Base-by-base conservation (phyloP, 208 protist genomes). In the Wallacemonas sp. region DNA sequence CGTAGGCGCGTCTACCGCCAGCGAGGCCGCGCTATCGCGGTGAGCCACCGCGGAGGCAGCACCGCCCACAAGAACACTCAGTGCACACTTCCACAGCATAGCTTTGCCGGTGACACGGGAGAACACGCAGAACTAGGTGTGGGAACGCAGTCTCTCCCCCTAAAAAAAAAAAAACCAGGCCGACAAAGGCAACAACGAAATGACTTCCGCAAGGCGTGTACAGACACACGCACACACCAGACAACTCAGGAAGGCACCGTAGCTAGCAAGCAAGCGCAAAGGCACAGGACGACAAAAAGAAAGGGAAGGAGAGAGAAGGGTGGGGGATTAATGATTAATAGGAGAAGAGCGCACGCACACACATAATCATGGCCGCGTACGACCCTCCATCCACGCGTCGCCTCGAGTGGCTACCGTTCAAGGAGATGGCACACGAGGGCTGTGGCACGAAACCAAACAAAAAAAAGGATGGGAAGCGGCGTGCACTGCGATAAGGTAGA, bases 81-180 rank as follows among this genome's bases (percentile, higher is more conserved):
- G 29, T 46, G 83, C 63, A 27, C 87, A 76, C 41, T 80, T 80
- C 66, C 79, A 83, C 21, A 87, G 45, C 81, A 92, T 91, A 1
- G 1, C 45, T 10, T 2, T 38, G n/a, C n/a, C n/a, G n/a, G n/a
- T 21, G 19, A 37, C 22, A 36, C 60, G 61, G n/a, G 27, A 68
- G 39, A 64, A 68, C 41, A 72, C 39, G 57, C 24, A 69, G 9
- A 63, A 63, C 10, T 17, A 39, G 8, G 15, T 8, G 10, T 39
- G 36, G 8, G 10, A 39, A 15, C 15, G 15, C 36, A 39, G 36
- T 17, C 15, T 15, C 8, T 30, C 4, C 29, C 9, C 10, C 9
- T 0, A 53, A 65, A 65, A 63, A 50, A 63, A 45, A 63, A 45
- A 48, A 50, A 1, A 45, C 6, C 13, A 38, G 46, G n/a, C 27